Evolutionary conservation across 176 grass and related monocot species (phyloP), one percentile per base, ranked within the genome.

Genomic region (Oryza brachyantha): DNA sequence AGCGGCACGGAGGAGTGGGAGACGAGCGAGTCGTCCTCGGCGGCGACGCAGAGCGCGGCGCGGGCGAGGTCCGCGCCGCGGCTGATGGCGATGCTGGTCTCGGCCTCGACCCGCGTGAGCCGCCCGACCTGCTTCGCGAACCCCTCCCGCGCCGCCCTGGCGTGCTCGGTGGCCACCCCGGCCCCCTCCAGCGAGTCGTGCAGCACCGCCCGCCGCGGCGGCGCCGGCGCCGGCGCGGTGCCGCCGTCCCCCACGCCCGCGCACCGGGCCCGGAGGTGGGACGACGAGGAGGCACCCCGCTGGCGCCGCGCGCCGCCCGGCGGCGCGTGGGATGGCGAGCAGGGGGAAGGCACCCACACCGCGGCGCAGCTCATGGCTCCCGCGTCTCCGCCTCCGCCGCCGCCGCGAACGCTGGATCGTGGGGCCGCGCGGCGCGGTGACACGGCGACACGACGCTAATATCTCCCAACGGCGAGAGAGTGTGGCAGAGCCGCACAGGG

Each of bases 1-100:
- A 97, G 85, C 50, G 94, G 80, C 32, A 90, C 91, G 10, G 94
- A 92, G 25, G 94, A 94, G 74, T 97, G 94, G 9, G 94, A 97
- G 34, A 92, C 81, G 42, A 94, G 94, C 29, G 91, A 94, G 64
- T 94, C 91, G 59, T 94, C 91, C 86, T 97, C 94, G 72, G 86
- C 91, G 4, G 87, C 91, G 29, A 94, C 61, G 58, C 86, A 81
- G 72, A 97, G 86, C 28, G 87, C 89, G n/a, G 86, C 80, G 61
- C 78, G 85, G 7, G 87, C 94, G 9, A 97, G 94, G 68, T 97
- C 89, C 13, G 89, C 22, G 10, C 89, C 87, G 17, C 80, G 77
- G 82, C 89, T 88, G 64, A 94, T 68, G 29, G 85, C 85, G 68
- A 94, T 94, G 89, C 89, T 94, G 65, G 76, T 63, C 86, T 72